Base-by-base conservation (phyloP, 75 land plant species). In the Picea sitchensis region DNA sequence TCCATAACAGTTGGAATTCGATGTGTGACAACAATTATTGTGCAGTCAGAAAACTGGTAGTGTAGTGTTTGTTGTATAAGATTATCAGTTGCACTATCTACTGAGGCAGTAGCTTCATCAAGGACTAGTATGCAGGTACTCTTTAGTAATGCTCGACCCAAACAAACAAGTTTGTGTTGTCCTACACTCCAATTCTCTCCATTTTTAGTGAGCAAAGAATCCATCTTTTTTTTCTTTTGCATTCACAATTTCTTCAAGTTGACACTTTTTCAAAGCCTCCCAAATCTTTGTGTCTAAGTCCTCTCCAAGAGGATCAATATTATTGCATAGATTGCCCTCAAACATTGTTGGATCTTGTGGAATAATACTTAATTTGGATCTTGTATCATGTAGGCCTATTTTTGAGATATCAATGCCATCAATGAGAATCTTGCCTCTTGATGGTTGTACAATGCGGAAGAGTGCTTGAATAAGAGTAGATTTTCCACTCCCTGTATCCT, bases 261-360 rank as follows among this genome's bases (percentile, higher is more conserved):
- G 86, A 80, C 92, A 92, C 78, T 88, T 94, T 30, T 82, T 64
- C 54, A 94, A 59, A 47, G 89, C 97, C 93, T 95, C 88, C 98
- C 95, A 95, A 2, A 95, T 84, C 67, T 93, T 86, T 34, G 79
- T 67, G 77, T 95, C 93, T 38, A 86, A 78, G 65, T 91, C 90
- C 64, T 93, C 82, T 54, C 80, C 75, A 9, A 93, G 83, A 67
- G 98, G 98, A 87, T 93, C 93, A 60, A 95, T 63, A 75, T 95
- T 95, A 26, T 81, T 80, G 31, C 95, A 89, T 63, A 95, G 71
- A 41, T 89, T 91, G 57, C 95, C 98, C 82, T 89, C 86, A 75
- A 94, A 94, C 59, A 94, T 78, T 32, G 88, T 83, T 62, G 95
- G 97, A n/a, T 94, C 93, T 79, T 94, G 97, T n/a, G 97, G 97